A percentile compares a stretch with the other conserved stretches of the same genome.
phyloP scores from a whole-genome alignment of 306 rosid genomes.

The Pterocarpus santalinus region DNA sequence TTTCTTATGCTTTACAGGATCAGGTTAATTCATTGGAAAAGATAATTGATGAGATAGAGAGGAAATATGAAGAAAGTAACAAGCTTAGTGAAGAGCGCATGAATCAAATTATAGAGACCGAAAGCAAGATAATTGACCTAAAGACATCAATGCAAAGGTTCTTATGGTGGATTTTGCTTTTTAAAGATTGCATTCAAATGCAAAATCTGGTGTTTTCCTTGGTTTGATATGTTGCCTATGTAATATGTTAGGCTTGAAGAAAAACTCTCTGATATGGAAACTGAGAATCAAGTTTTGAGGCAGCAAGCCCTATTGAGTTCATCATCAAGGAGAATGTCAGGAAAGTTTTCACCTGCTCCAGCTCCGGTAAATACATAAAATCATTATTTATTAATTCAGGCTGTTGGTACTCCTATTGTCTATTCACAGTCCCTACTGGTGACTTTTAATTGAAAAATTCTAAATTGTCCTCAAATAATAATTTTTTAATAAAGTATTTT shows the following conservation, averaged over 20 bases:
- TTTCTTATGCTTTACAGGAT: constrained; percentile 61
- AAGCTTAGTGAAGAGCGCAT: constrained; percentile 77
- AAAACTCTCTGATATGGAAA: constrained; percentile 83
- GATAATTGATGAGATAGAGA: constrained; percentile 76
- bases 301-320: constrained; percentile 74
- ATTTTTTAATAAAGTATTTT: not conserved
- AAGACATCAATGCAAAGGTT: constrained; percentile 92
- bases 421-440: constrained; percentile 2
- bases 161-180: constrained; percentile 27
- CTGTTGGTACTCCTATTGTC: constrained; percentile 7
- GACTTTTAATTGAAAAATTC: constrained; percentile 20
- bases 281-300: constrained; percentile 80
- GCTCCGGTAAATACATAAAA: constrained; percentile 62
- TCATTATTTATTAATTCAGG: constrained; percentile 16
- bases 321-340: constrained; percentile 72
- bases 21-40: constrained; percentile 73
- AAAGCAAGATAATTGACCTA: constrained; percentile 79
- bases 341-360: constrained; percentile 43
- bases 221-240: constrained; percentile 32
- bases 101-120: constrained; percentile 82
- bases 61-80: constrained; percentile 56
- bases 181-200: constrained; percentile 35
- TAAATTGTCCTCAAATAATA: constrained; percentile 18
- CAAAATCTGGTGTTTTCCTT: constrained; percentile 28
- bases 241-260: constrained; percentile 81